Base-by-base conservation (phyloP, 2,329 filamentous ascomycete species). In the Xylariomycetidae sp. region DNA sequence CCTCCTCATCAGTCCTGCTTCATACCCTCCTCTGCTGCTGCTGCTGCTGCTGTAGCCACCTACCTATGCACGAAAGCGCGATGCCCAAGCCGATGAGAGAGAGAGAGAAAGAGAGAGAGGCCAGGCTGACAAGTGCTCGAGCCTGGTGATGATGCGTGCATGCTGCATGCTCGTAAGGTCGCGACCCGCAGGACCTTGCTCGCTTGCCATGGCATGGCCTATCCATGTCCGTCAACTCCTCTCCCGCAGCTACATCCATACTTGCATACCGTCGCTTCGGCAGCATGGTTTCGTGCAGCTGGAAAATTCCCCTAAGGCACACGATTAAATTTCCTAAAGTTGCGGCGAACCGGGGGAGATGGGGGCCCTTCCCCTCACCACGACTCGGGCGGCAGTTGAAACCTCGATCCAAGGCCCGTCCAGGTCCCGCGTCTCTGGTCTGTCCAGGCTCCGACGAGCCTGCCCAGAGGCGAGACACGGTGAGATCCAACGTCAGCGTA, bases 361-460 rank as follows among this genome's bases (percentile, higher is more conserved):
- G n/a, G n/a, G n/a, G n/a, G n/a, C n/a, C n/a, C n/a, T n/a, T 32
- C 45, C 43, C 45, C 40, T 43, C 44, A 35, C 33, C 27, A 22
- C 33, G 25, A 40, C 32, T 40, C 37, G 31, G 34, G 45, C 45
- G 45, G 45, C 45, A 48, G 43, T 48, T 48, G 45, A 47, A 46
- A 46, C 44, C 31, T 41, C 36, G 37, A n/a, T n/a, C n/a, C n/a
- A n/a, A n/a, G n/a, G n/a, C n/a, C n/a, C n/a, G n/a, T n/a, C n/a
- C n/a, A n/a, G n/a, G n/a, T n/a, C n/a, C n/a, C n/a, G n/a, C n/a
- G n/a, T n/a, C n/a, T n/a, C n/a, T n/a, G n/a, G n/a, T n/a, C n/a
- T n/a, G n/a, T 27, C 25, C 17, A 20, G 31, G 27, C 24, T 24
- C 29, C 17, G 19, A 20, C 10, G 23, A 6, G n/a, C n/a, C n/a